phyloP scores from a whole-genome alignment of 179 eudicot genomes.

The Carnegiea gigantea region DNA sequence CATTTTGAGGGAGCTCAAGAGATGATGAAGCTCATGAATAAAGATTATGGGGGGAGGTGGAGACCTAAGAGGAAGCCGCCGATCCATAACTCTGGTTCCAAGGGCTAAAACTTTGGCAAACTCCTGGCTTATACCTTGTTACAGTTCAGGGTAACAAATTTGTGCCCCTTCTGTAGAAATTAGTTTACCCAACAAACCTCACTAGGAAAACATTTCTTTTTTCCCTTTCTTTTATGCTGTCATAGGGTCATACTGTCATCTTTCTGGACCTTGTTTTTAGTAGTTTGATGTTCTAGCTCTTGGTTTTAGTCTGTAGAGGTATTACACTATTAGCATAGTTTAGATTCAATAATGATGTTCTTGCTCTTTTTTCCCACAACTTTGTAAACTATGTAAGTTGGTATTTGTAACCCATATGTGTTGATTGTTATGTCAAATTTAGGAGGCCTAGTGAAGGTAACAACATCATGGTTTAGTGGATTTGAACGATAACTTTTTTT shows the following conservation, averaged over 20 bases:
- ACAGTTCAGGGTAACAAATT: constrained; percentile 37
- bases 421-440: background rate
- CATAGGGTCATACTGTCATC: too few relatives aligned
- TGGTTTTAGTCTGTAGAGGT: background rate
- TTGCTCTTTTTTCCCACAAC: too few relatives aligned
- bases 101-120: constrained; percentile 18
- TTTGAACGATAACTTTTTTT: too few relatives aligned
- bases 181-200: background rate
- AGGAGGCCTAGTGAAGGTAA: background rate
- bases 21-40: constrained; percentile 48
- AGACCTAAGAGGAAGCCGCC: constrained; percentile 48
- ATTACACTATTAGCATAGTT: background rate
- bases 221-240: background rate
- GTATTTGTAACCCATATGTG: background rate
- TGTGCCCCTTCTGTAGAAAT: constrained; percentile 16
- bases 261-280: background rate
- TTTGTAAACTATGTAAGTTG: background rate
- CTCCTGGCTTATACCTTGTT: background rate
- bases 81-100: constrained; percentile 46
- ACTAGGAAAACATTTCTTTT: background rate
- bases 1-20: constrained; percentile 38
- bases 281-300: constrained; percentile 1
- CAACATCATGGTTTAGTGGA: background rate
- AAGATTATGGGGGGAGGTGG: constrained; percentile 40
- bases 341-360: background rate